Conservation (phyloP, 1,284 basidiomycete species). For the Rhodotorula glutinis region DNA sequence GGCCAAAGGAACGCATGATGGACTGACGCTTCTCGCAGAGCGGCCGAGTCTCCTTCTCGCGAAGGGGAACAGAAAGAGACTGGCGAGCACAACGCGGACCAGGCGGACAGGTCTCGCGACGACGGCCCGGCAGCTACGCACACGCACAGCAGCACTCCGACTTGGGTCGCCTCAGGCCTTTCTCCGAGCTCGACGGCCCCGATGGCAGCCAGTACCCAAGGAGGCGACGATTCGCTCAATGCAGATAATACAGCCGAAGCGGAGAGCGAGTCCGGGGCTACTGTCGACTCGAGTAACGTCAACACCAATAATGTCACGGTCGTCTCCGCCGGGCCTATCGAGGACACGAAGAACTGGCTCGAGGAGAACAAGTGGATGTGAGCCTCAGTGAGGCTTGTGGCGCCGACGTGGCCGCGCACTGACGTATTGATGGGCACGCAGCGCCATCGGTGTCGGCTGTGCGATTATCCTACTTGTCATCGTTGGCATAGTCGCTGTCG, state of each 20-base stretch:
- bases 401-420: neutral
- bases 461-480: constrained; percentile 5
- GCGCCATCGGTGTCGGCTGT: neutral
- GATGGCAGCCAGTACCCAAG: no score
- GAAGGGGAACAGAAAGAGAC: neutral
- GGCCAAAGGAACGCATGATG: neutral
- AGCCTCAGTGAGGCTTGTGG: neutral
- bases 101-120: no score
- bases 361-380: constrained; percentile 24
- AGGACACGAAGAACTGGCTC: constrained; percentile 5
- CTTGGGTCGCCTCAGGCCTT: no score
- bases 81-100: no score
- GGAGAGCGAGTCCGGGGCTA: constrained; percentile 6
- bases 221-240: neutral
- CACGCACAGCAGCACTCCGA: no score
- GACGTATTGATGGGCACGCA: neutral
- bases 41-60: neutral
- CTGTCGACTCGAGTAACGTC: constrained; percentile 3
- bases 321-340: neutral
- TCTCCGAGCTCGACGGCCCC: no score
- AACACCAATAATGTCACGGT: constrained; percentile 21
- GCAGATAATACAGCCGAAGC: constrained; percentile 20
- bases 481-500: constrained; percentile 10
- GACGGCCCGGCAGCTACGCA: no score
- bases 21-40: neutral